phyloP scores from a whole-genome alignment of 257 asterid genomes.

The Solanum neorickii region DNA sequence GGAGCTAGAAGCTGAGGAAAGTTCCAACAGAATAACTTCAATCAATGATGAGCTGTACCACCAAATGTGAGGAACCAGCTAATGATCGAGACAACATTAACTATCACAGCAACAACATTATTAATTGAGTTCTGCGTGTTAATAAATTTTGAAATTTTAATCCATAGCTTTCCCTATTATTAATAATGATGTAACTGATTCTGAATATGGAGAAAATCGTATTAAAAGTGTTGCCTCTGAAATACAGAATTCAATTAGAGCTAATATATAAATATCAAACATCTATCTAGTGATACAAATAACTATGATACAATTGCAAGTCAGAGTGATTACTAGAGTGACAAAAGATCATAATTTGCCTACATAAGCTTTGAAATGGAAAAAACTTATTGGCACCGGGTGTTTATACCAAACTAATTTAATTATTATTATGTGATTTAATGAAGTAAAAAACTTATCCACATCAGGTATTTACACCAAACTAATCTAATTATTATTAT shows the following conservation, averaged over 20 bases:
- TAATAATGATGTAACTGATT: too few relatives aligned
- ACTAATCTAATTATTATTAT: too few relatives aligned
- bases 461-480: too few relatives aligned
- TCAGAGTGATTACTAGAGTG: not conserved
- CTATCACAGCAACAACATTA: not conserved
- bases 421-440: too few relatives aligned
- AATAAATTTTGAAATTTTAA: not conserved
- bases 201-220: too few relatives aligned
- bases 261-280: too few relatives aligned
- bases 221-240: too few relatives aligned
- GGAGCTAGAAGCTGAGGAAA: not conserved
- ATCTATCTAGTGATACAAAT: too few relatives aligned
- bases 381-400: fast-evolving
- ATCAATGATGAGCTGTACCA: not conserved
- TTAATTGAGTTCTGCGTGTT: not conserved
- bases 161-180: not conserved
- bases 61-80: not conserved
- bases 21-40: not conserved
- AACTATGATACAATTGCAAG: not conserved
- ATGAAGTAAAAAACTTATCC: too few relatives aligned
- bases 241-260: too few relatives aligned
- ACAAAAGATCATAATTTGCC: not conserved
- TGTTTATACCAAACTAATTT: too few relatives aligned
- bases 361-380: not conserved
- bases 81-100: not conserved